phyloP scores from a whole-genome alignment of 768 basidiomycete species.

The Multifurca ochricompacta region DNA sequence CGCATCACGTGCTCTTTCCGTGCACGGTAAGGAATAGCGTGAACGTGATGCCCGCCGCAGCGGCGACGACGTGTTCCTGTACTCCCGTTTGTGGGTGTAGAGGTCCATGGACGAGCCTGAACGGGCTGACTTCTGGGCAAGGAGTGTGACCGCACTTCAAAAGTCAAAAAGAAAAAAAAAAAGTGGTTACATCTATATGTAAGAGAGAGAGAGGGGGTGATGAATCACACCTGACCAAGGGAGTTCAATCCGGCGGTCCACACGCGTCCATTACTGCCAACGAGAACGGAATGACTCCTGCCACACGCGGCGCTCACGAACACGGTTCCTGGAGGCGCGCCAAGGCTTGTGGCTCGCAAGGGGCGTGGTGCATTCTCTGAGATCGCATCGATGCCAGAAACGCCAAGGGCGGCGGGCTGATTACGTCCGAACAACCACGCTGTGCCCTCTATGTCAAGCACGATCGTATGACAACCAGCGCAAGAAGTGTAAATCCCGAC shows the following conservation, averaged over 20 bases:
- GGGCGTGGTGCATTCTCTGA: conserved; percentile 70
- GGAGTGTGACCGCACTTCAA: conserved; percentile 15
- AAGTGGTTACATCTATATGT: background rate
- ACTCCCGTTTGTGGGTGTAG: conserved; percentile 34
- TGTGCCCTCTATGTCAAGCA: conserved; percentile 62
- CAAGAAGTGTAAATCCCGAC: conserved; percentile 71
- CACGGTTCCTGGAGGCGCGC: conserved; percentile 40
- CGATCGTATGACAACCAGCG: conserved; percentile 67
- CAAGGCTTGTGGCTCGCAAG: conserved; percentile 51
- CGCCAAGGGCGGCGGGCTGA: conserved; percentile 59
- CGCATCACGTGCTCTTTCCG: conserved; percentile 56
- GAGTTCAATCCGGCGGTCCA: conserved; percentile 83
- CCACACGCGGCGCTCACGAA: conserved; percentile 84
- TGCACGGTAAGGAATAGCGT: conserved; percentile 72
- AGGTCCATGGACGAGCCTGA: conserved; percentile 56
- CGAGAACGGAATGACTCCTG: conserved; percentile 71
- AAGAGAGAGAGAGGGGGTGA: background rate
- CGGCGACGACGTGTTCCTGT: conserved; percentile 60
- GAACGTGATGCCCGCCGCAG: conserved; percentile 77
- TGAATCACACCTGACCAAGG: conserved; percentile 58
- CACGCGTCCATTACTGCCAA: conserved; percentile 71
- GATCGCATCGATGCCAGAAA: conserved; percentile 39
- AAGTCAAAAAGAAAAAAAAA: no score
- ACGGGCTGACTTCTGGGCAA: conserved; percentile 56
- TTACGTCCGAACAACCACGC: conserved; percentile 93